These are phyloP conservation scores for Penicillium expansum DNA, from an alignment of 2,329 filamentous ascomycete species.

Conservation along the genomic window DNA sequence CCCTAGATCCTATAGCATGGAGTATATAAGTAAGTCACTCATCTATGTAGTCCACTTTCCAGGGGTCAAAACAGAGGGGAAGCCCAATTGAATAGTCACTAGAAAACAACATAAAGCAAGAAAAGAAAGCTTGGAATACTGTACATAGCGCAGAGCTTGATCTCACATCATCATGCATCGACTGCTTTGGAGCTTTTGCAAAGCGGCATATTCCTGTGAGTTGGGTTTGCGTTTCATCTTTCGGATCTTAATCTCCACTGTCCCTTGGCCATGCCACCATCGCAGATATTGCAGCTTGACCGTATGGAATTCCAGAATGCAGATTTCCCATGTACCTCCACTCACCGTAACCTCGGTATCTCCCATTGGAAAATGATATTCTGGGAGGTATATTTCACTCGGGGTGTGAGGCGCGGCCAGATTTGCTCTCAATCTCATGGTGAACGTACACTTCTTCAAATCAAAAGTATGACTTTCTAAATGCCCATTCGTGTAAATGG, in stretches of 20 bases:
- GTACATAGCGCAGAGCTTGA: neutral
- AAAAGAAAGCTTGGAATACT: neutral
- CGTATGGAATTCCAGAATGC: conserved; percentile 66
- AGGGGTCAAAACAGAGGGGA: too few relatives aligned
- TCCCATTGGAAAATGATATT: conserved; percentile 83
- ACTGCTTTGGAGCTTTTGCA: neutral
- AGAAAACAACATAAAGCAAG: neutral
- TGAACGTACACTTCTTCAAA: conserved; percentile 73
- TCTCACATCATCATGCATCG: neutral
- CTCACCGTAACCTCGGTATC: conserved; percentile 70
- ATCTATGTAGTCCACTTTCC: neutral
- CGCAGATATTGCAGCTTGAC: conserved; percentile 70
- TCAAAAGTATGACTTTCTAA: conserved; percentile 76
- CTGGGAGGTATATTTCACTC: conserved; percentile 81
- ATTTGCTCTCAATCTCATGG: conserved; percentile 64
- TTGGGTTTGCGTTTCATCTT: neutral
- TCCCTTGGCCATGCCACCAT: conserved; percentile 91
- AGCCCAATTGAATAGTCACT: neutral
- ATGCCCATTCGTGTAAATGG: conserved; percentile 70
- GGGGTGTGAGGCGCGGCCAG: conserved; percentile 60
- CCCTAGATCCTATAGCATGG: neutral
- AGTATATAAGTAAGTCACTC: neutral
- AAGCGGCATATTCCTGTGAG: neutral
- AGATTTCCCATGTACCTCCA: conserved; percentile 87
- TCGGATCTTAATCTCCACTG: conserved; percentile 71